phyloP scores from a whole-genome alignment of 106 monocot genomes.

The Chionographis japonica region DNA sequence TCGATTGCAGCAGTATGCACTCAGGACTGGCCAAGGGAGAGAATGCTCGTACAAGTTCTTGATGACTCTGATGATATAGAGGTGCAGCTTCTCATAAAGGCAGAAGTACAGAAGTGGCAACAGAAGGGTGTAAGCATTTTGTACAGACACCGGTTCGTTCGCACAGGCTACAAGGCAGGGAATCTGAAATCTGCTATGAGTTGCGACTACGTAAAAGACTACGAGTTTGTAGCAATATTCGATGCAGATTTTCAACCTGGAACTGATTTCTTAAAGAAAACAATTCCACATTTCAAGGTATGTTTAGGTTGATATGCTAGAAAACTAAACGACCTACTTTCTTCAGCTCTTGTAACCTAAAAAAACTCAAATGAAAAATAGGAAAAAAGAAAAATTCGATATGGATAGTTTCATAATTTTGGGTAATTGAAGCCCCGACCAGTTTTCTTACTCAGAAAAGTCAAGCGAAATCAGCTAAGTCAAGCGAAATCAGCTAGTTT shows the following conservation, averaged over 20 bases:
- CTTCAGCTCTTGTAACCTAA: too few species aligned
- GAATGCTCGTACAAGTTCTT: conserved; percentile 54
- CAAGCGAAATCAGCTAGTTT: too few species aligned
- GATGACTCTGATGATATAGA: conserved; percentile 64
- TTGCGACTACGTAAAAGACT: conserved; percentile 65
- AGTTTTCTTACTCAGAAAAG: too few species aligned
- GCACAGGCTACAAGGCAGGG: conserved; percentile 78
- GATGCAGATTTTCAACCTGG: conserved; percentile 79
- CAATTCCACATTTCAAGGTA: conserved; percentile 82
- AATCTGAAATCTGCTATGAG: conserved; percentile 76
- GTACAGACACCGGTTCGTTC: conserved; percentile 65
- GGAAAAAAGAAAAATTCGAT: too few species aligned
- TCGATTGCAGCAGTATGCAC: conserved; percentile 57
- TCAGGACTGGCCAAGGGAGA: conserved; percentile 67
- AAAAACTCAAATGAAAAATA: too few species aligned
- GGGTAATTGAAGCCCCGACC: too few species aligned
- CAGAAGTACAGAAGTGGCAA: conserved; percentile 74
- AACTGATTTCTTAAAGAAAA: conserved; percentile 66
- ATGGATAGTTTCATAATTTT: too few species aligned
- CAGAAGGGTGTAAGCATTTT: conserved; percentile 60
- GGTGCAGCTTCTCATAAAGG: conserved; percentile 49
- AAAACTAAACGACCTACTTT: too few species aligned
- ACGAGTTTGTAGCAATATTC: conserved; percentile 74
- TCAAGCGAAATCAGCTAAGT: too few species aligned
- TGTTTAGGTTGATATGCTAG: too few species aligned